Evolutionary conservation across 2,329 filamentous ascomycete species (phyloP).

Genomic region (Ambrosiella cleistominuta): DNA sequence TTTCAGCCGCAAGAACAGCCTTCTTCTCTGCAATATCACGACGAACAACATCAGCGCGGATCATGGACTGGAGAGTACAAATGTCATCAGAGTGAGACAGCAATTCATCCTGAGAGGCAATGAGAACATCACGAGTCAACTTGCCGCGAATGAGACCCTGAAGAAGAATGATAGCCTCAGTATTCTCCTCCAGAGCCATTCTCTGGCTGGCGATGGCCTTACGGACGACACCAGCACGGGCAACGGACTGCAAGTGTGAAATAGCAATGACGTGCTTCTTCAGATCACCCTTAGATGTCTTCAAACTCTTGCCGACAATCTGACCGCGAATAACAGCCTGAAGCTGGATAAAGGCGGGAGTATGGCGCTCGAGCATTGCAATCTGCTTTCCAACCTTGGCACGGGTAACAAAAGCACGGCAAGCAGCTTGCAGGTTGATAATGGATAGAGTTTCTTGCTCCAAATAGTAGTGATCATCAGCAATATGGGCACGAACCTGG

Average conservation of each 20-base stretch:
- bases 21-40: constrained; percentile 31
- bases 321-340: constrained; percentile 46
- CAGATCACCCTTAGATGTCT: constrained; percentile 30
- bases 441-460: constrained; percentile 50
- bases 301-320: constrained; percentile 27
- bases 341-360: constrained; percentile 22
- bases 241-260: constrained; percentile 31
- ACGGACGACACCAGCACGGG: constrained; percentile 37
- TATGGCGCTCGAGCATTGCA: constrained; percentile 45
- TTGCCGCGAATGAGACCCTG: constrained; percentile 29
- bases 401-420: constrained; percentile 63
- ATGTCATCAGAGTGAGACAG: constrained; percentile 26
- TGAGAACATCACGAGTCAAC: constrained; percentile 27
- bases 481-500: constrained; percentile 34
- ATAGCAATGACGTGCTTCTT: constrained; percentile 25
- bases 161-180: constrained; percentile 27
- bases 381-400: constrained; percentile 56
- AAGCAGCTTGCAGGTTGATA: constrained; percentile 53
- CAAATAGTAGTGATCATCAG: constrained; percentile 39
- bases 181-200: constrained; percentile 29
- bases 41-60: constrained; percentile 37
- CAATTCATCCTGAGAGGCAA: constrained; percentile 31
- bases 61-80: constrained; percentile 31
- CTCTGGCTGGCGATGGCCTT: constrained; percentile 31
- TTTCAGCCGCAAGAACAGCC: constrained; percentile 28